These are phyloP conservation scores for Colletotrichum zoysiae DNA, from an alignment of 2,329 filamentous ascomycete species.

Conservation along the genomic window DNA sequence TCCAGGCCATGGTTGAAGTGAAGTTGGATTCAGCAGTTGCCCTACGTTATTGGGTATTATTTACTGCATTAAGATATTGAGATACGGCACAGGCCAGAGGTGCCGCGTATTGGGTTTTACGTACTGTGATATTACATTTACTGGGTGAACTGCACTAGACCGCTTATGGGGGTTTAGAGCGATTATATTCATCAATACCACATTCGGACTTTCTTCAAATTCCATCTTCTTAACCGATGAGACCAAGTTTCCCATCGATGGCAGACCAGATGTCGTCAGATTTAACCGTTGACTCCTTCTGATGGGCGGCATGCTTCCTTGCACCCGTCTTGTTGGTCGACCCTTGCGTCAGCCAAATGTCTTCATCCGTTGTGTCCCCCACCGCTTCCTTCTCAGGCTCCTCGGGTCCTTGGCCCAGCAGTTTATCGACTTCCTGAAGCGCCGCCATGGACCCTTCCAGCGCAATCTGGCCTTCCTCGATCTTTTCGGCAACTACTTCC, in stretches of 20 bases:
- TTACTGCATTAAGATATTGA: too few relatives aligned
- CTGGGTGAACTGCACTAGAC: too few relatives aligned
- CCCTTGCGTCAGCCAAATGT: constrained; percentile 54
- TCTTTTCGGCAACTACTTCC: constrained; percentile 69
- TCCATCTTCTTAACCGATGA: constrained; percentile 57
- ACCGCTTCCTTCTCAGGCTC: constrained; percentile 44
- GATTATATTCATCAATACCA: too few relatives aligned
- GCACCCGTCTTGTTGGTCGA: constrained; percentile 46
- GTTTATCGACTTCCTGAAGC: constrained; percentile 62
- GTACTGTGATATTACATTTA: too few relatives aligned
- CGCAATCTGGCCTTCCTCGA: constrained; percentile 69
- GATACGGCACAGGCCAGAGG: too few relatives aligned
- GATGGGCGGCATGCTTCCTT: constrained; percentile 43
- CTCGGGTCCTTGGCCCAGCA: constrained; percentile 57
- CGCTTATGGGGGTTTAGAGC: too few relatives aligned
- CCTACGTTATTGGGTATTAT: too few relatives aligned
- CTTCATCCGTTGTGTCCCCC: constrained; percentile 47
- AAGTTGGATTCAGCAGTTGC: too few relatives aligned
- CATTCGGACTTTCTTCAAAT: constrained; percentile 16
- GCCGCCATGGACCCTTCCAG: constrained; percentile 65
- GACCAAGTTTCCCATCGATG: constrained; percentile 66
- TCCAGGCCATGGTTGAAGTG: too few relatives aligned
- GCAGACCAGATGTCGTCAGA: constrained; percentile 62
- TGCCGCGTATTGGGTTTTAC: too few relatives aligned
- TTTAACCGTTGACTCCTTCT: constrained; percentile 44